Percentiles rank a stretch among this genome's conserved stretches.
Evolutionary conservation across 805 yeast species (phyloP).

Genomic region (Starmera amethionina): DNA sequence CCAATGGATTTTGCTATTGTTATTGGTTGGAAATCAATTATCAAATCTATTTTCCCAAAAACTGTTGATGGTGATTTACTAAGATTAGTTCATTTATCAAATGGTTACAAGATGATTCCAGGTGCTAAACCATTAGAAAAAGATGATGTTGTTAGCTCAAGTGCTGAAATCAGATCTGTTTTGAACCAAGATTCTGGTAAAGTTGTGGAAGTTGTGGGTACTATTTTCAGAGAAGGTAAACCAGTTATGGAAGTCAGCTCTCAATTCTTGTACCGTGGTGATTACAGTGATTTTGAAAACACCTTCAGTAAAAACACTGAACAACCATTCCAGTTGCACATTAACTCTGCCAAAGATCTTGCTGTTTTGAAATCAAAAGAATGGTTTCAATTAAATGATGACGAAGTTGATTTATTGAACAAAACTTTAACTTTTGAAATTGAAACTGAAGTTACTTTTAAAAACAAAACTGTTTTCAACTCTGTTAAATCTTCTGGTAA

Average conservation of each 20-base stretch:
- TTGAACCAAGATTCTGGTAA: slow-evolving; percentile 89
- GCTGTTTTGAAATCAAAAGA: slow-evolving; percentile 93
- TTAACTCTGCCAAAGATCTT: slow-evolving; percentile 74
- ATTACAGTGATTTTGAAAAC: slow-evolving; percentile 77
- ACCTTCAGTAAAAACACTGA: slow-evolving; percentile 85
- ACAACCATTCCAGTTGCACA: slow-evolving; percentile 72
- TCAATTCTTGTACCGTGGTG: slow-evolving; percentile 94
- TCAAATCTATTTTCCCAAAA: slow-evolving; percentile 95
- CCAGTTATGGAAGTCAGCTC: slow-evolving; percentile 93
- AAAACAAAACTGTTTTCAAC: slow-evolving; percentile 64
- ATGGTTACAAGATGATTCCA: slow-evolving; percentile 87
- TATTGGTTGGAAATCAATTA: slow-evolving; percentile 96
- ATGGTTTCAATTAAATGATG: slow-evolving; percentile 85
- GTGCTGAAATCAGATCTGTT: slow-evolving; percentile 81
- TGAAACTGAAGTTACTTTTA: slow-evolving; percentile 74
- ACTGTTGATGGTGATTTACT: slow-evolving; percentile 94
- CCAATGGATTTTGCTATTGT: slow-evolving; percentile 99
- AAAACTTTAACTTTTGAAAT: slow-evolving; percentile 84
- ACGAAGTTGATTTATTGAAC: slow-evolving; percentile 59
- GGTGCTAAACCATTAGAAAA: slow-evolving; percentile 84
- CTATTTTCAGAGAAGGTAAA: slow-evolving; percentile 61
- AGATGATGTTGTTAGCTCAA: slow-evolving; percentile 77
- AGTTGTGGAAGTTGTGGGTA: slow-evolving; percentile 91
- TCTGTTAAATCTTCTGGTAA: slow-evolving; percentile 79
- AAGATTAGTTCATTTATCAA: slow-evolving; percentile 88